Base-by-base conservation (phyloP, 768 basidiomycete species). In the Lepiota subincarnata region DNA sequence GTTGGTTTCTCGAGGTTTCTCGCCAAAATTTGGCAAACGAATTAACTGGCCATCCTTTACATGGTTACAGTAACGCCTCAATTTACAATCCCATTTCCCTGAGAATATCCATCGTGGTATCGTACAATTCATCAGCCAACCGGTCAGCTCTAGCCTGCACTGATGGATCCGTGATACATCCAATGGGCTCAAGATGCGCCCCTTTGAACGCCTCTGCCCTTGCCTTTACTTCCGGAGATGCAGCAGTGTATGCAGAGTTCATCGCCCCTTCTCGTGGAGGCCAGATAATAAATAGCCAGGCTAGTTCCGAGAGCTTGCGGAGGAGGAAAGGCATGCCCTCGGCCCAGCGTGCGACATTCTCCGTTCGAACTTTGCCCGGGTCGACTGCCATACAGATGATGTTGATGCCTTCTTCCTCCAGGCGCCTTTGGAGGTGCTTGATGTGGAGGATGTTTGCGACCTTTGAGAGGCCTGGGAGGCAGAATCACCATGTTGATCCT, bases 391-490 rank as follows among this genome's bases (percentile, higher is more conserved):
- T 64, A 20, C 62, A 68, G 3, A 69, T 70, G 43, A 77, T 73
- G 8, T 67, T 66, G 0, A 68, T 59, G 13, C 62, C 65, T 34
- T 65, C 61, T 0, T 59, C 62, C 39, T 75, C 70, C 22, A 85
- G 64, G 19, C 62, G 74, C 31, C 67, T 68, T 52, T 85, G 81
- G 13, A 86, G 65, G 56, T 77, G 71, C 22, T 69, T 73, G 1
- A 74, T 74, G 55, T 73, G 82, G 14, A 84, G 69, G 26, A 78
- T 64, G 44, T 71, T 72, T 14, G 76, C 73, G n/a, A 84, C 64
- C 60, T 86, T 85, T 43, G 78, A 68, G 38, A 72, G 62, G 0
- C 60, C 84, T 83, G 10, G 28, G 6, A 19, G n/a, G 26, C 19
- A 31, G 45, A 38, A 11, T 16, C 64, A 31, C 3, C 22, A 10